Conservation (phyloP, 1,284 basidiomycete species). For the Abortiporus biennis region DNA sequence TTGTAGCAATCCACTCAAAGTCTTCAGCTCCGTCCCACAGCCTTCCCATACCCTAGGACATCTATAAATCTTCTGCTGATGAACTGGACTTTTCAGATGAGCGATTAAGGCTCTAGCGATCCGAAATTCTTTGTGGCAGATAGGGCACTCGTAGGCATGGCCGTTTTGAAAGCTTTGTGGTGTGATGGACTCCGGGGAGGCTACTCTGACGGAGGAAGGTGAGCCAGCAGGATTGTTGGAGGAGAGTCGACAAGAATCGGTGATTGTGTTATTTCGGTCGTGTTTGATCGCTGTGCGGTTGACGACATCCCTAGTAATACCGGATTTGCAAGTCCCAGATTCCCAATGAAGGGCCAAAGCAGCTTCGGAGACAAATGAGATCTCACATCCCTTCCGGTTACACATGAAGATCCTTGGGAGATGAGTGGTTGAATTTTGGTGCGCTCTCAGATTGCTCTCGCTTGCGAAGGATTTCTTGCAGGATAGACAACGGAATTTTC, state of each 20-base stretch:
- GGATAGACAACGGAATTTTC: conserved; percentile 33
- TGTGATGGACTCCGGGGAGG: conserved; percentile 1
- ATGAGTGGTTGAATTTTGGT: conserved; percentile 19
- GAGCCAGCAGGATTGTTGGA: conserved; percentile 11
- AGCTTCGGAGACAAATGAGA: conserved; percentile 23
- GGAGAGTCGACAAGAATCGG: conserved; percentile 23
- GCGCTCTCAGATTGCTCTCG: conserved; percentile 16
- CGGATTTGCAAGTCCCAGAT: conserved; percentile 23
- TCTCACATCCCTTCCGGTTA: conserved; percentile 16
- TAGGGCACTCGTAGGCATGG: conserved; percentile 7
- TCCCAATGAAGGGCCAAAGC: conserved; percentile 29
- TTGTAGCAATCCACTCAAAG: conserved; percentile 17
- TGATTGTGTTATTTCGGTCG: conserved; percentile 24
- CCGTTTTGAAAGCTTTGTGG: conserved; percentile 8
- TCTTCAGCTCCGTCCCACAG: conserved; percentile 14
- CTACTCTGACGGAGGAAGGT: neutral
- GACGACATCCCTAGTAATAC: conserved; percentile 23
- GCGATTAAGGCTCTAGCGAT: conserved; percentile 13
- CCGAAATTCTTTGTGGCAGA: conserved; percentile 15
- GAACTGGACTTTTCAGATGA: conserved; percentile 20
- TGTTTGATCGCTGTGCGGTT: conserved; percentile 19
- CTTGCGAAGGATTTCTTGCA: conserved; percentile 38
- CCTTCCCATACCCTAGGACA: conserved; percentile 13
- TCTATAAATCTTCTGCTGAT: conserved; percentile 17
- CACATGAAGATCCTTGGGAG: conserved; percentile 14